Evolutionary conservation across 1,139 yeast genomes (phyloP), one percentile per base, ranked within the genome.

Genomic region (Arxiozyma telluris): DNA sequence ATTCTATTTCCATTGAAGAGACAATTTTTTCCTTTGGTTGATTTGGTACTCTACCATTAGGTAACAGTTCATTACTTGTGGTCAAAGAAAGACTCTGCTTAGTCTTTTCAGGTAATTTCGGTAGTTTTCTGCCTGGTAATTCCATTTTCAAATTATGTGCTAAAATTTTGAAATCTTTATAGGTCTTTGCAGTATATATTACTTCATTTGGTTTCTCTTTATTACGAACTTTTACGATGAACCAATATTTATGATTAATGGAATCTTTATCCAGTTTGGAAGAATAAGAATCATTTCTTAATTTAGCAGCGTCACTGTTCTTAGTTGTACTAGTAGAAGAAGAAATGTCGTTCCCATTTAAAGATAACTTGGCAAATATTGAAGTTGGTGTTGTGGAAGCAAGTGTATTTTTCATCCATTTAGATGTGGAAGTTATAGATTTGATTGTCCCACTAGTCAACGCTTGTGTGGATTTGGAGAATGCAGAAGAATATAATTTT

Each of bases 111-210:
- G 97, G 89, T 17, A 87, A 70, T 12, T 75, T 76, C 0, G 94
- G 86, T 39, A 87, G 64, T 64, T 78, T 78, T 50, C 84, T 76
- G 0, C 95, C 96, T 0, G 96, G 95, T 60, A 81, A 84, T 51
- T 72, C 74, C 49, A 72, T 73, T 54, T 76, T 78, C 54, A 90
- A 71, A 17, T 69, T 64, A 30, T 72, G 69, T 53, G 84, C 82
- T 44, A 91, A 71, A 3, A 70, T 70, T 55, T 75, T 76, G 65
- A 91, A 90, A 21, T 87, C 88, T 5, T 78, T 73, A 64, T 87
- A 90, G 8, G 84, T 71, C 53, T 89, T 76, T 0, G 81, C 76
- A 0, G 85, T 79, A 62, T 76, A 81, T 57, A 78, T 77, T 0
- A 73, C 67, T 2, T 71, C 66, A 1, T 71, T 73, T 4, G 57